A percentile compares a stretch with the other conserved stretches of the same genome.
phyloP scores from a whole-genome alignment of 2,329 filamentous ascomycete species.

The Beauveria caledonica region DNA sequence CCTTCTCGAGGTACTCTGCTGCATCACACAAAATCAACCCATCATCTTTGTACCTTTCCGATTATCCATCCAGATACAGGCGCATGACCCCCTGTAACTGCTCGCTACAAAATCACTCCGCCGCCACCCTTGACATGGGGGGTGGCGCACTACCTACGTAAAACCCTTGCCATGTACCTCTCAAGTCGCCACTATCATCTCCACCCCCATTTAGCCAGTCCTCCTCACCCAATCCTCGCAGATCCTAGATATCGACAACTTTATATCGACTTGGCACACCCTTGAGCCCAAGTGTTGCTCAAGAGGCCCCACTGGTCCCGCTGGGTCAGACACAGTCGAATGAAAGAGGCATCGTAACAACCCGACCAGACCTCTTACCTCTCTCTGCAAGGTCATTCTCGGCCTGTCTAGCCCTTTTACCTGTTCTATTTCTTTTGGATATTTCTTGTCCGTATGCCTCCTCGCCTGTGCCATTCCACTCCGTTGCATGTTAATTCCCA shows the following conservation, averaged over 20 bases:
- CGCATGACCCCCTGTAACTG: not conserved
- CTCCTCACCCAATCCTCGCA: not conserved
- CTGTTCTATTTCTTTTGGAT: not conserved
- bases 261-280: slow-evolving; percentile 25
- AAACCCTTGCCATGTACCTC: slow-evolving; percentile 15
- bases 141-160: slow-evolving; percentile 26
- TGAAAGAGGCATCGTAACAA: slow-evolving; percentile 29
- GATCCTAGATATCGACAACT: slow-evolving; percentile 18
- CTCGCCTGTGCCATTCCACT: not conserved
- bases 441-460: not conserved
- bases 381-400: not conserved
- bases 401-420: not conserved
- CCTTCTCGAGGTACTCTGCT: not conserved
- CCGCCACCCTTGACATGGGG: slow-evolving; percentile 26
- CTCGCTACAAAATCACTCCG: not conserved
- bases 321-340: slow-evolving; percentile 31
- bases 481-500: not conserved
- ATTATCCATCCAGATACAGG: not conserved
- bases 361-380: not conserved
- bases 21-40: not conserved
- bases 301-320: slow-evolving; percentile 28
- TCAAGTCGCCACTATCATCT: slow-evolving; percentile 20
- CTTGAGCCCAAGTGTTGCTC: slow-evolving; percentile 25
- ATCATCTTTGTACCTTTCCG: not conserved
- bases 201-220: not conserved